These are phyloP conservation scores for Rosa hybrid DNA, from an alignment of 331 rosid genomes.

Conservation along the genomic window DNA sequence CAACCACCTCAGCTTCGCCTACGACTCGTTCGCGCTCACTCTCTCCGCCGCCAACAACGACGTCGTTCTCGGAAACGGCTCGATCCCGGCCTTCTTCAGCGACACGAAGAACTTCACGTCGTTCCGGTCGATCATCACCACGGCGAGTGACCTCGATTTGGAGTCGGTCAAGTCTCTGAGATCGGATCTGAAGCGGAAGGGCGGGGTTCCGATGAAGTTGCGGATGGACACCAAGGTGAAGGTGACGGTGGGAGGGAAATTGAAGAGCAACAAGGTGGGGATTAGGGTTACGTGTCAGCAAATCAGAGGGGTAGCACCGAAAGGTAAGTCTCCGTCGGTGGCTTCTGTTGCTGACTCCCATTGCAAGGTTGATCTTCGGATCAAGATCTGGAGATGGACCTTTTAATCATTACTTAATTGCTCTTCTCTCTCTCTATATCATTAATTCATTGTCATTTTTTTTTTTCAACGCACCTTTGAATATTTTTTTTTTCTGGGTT, in stretches of 20 bases:
- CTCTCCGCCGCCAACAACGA: conserved; percentile 38
- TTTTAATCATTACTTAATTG: conserved; percentile 26
- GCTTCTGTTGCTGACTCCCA: conserved; percentile 65
- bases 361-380: conserved; percentile 91
- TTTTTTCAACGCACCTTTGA: neutral
- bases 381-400: conserved; percentile 96
- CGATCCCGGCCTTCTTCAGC: conserved; percentile 63
- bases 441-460: neutral
- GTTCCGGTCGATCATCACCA: conserved; percentile 47
- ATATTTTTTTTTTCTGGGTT: neutral
- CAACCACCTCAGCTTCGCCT: conserved; percentile 74
- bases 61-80: conserved; percentile 68
- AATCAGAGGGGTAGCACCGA: conserved; percentile 57
- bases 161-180: conserved; percentile 64
- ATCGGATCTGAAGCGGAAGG: conserved; percentile 72
- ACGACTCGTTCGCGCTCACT: conserved; percentile 59
- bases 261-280: conserved; percentile 76
- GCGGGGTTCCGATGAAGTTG: conserved; percentile 58
- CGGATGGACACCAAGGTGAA: conserved; percentile 84
- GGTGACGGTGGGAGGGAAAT: conserved; percentile 78
- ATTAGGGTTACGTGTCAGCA: conserved; percentile 78
- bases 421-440: conserved; percentile 6
- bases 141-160: conserved; percentile 62
- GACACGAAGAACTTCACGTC: conserved; percentile 70
- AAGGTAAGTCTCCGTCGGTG: conserved; percentile 72